Conservation (phyloP, 805 yeast species). For the Suhomyces pyralidae region DNA sequence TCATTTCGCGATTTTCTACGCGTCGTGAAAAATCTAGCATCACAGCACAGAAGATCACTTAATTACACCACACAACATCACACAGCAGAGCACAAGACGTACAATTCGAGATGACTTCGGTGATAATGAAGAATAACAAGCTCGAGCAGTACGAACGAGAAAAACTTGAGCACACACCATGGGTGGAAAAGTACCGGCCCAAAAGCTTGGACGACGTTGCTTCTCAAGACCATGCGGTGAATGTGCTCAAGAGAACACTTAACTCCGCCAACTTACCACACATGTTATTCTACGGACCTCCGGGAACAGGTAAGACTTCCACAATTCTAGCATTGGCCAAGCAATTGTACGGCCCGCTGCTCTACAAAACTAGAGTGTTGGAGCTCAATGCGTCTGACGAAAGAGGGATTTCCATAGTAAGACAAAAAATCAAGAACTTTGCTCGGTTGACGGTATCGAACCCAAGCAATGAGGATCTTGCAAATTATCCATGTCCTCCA, state of each 20-base stretch:
- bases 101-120: conserved; percentile 5
- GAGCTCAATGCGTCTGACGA: conserved; percentile 91
- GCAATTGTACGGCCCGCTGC: conserved; percentile 69
- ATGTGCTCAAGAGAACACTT: conserved; percentile 74
- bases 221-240: conserved; percentile 87
- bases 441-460: conserved; percentile 83
- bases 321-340: conserved; percentile 81
- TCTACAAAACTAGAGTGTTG: conserved; percentile 67
- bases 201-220: conserved; percentile 80
- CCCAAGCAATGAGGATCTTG: conserved; percentile 65
- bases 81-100: neutral
- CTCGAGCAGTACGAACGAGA: conserved; percentile 35
- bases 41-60: neutral
- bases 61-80: neutral
- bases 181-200: conserved; percentile 94
- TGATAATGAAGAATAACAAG: conserved; percentile 9
- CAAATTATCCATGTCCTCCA: conserved; percentile 91
- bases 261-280: conserved; percentile 84
- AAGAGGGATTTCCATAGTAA: conserved; percentile 82
- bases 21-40: neutral
- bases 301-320: conserved; percentile 91
- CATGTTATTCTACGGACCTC: conserved; percentile 90
- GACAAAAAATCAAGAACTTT: conserved; percentile 81
- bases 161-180: conserved; percentile 60
- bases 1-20: neutral